Conservation (phyloP, 768 basidiomycete genomes). For the Cystoderma amianthinum region DNA sequence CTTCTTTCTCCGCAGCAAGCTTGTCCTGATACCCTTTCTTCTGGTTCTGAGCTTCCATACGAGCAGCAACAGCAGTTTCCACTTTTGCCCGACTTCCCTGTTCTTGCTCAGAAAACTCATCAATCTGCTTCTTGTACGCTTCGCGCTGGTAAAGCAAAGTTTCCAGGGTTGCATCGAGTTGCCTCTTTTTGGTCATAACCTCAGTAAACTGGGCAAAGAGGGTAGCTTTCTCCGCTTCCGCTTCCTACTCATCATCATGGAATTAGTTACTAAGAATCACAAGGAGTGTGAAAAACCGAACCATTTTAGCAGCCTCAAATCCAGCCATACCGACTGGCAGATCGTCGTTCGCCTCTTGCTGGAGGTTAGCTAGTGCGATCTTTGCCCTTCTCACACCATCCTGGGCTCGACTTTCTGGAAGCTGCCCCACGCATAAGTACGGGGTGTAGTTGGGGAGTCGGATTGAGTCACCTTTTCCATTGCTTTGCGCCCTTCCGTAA, state of each 20-base stretch:
- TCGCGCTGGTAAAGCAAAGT: constrained; percentile 36
- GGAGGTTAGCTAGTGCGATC: constrained; percentile 28
- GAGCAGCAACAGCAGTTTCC: constrained; percentile 37
- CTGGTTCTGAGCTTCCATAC: constrained; percentile 43
- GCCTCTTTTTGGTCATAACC: constrained; percentile 34
- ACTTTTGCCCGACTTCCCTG: constrained; percentile 36
- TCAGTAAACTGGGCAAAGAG: constrained; percentile 43
- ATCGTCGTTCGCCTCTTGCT: constrained; percentile 62
- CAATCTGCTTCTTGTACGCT: constrained; percentile 38
- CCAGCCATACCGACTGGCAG: constrained; percentile 57
- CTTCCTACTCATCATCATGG: too few species aligned
- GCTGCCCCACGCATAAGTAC: too few species aligned
- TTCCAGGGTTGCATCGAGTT: constrained; percentile 37
- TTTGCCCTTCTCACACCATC: constrained; percentile 21
- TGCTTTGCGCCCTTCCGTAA: background rate
- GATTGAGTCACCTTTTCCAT: background rate
- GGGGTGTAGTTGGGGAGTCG: too few species aligned
- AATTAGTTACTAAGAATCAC: background rate
- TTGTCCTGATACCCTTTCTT: constrained; percentile 46
- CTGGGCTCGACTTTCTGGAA: constrained; percentile 19
- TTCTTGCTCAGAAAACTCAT: constrained; percentile 30
- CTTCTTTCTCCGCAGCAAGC: constrained; percentile 38
- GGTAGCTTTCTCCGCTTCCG: constrained; percentile 42
- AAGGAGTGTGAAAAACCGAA: constrained; percentile 16
- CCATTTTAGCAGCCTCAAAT: constrained; percentile 47